Evolutionary conservation across 2,329 filamentous ascomycete species (phyloP), one percentile per base, ranked within the genome.

Genomic region (Aspergillus pseudotamarii): DNA sequence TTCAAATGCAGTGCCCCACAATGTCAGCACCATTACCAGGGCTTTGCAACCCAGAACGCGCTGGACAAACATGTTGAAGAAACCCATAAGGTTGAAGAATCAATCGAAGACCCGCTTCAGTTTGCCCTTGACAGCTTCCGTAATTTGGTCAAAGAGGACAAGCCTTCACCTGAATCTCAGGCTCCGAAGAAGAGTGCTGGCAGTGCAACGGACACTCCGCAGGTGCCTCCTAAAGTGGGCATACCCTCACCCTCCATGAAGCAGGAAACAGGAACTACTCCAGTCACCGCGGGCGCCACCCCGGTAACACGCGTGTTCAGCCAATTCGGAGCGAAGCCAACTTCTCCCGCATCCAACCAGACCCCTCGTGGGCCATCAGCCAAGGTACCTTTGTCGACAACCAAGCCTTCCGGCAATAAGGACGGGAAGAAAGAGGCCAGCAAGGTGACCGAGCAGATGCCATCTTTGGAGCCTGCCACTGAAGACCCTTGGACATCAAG

Each of bases 61-160:
- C 75, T 89, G 59, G 82, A 86, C 38, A 81, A 82, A 45, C 87
- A 89, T 66, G 72, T 82, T 30, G 81, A 81, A 57, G 82, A 85
- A 26, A 78, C 75, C 21, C 87, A 89, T 72, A 81, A 82, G 66
- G 80, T 75, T 28, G 79, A 82, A 64, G 75, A 79, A 51, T 74
- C 76, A 1, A 79, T 88, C 43, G 83, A 81, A 6, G 80, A 89
- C 71, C 83, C 85, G 36, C 75, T 88, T 34, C 78, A 82, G n/a
- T 89, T 83, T 71, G 81, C 84, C 30, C 68, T 88, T 8, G 82
- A 85, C 8, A 83, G 81, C 48, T 79, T 86, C 65, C 81, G 81
- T 16, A 80, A 79, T 16, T 74, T 87, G n/a, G 82, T 86, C 55
- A 73, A 82, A 58, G 80, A 84, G 56, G 80, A 79, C 48, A 69